phyloP scores from a whole-genome alignment of 2,329 filamentous ascomycete genomes.

The Alternaria rosae region DNA sequence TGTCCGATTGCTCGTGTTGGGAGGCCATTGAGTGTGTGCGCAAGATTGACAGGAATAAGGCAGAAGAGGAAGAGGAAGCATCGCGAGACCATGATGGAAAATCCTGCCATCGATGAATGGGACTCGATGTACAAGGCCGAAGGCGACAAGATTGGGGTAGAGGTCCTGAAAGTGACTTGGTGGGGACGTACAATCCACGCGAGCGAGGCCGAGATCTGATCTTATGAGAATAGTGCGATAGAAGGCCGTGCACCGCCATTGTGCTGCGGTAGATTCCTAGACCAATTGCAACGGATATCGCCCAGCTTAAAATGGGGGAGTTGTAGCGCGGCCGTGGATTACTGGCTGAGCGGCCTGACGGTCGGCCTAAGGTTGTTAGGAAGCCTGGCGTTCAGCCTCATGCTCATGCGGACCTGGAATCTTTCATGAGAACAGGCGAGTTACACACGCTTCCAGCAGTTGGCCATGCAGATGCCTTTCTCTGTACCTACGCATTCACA shows the following conservation, averaged over 20 bases:
- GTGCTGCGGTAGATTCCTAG: background rate
- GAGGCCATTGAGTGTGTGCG: background rate
- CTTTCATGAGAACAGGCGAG: background rate
- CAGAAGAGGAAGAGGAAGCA: background rate
- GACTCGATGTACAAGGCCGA: background rate
- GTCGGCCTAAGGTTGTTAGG: background rate
- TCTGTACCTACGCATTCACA: background rate
- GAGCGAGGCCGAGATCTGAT: background rate
- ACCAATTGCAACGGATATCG: background rate
- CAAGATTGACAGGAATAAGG: background rate
- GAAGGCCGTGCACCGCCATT: background rate
- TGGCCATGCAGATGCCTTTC: no score
- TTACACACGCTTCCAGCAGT: no score
- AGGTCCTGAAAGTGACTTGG: background rate
- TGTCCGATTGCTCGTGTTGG: background rate
- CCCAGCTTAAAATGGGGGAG: background rate
- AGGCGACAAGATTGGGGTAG: background rate
- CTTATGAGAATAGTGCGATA: background rate
- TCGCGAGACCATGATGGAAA: background rate
- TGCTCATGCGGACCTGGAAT: background rate
- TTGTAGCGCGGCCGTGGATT: background rate
- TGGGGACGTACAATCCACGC: background rate
- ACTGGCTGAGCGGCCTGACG: background rate
- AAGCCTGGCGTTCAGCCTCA: background rate
- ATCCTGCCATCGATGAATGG: background rate